These are phyloP conservation scores for Collybiopsis confluens DNA, from an alignment of 768 basidiomycete genomes.

Conservation along the genomic window DNA sequence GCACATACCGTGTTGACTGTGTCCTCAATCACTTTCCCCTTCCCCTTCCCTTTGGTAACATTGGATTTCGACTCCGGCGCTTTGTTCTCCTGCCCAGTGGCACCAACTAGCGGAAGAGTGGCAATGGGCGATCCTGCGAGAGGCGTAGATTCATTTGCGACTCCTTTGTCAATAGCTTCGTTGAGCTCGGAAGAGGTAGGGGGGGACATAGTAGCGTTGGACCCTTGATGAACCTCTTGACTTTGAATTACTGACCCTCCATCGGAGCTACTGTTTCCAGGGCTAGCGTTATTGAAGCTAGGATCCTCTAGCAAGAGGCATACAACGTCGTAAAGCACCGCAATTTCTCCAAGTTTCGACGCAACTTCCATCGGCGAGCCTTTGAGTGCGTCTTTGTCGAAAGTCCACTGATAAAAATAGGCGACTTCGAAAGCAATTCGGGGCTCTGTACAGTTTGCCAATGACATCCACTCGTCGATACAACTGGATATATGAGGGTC, in stretches of 20 bases:
- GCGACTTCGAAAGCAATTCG: not conserved
- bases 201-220: not conserved
- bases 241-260: no score
- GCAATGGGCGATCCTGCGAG: no score
- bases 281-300: no score
- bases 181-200: not conserved
- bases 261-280: no score
- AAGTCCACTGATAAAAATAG: not conserved
- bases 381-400: not conserved
- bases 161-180: not conserved
- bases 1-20: no score
- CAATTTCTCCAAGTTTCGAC: not conserved
- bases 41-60: no score
- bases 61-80: no score
- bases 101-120: no score
- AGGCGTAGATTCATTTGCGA: not conserved
- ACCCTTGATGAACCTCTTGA: no score
- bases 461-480: not conserved
- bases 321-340: not conserved
- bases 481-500: not conserved
- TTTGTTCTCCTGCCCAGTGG: no score
- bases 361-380: not conserved
- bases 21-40: no score
- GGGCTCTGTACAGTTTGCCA: not conserved
- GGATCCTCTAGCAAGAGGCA: not conserved